Evolutionary conservation across 2,329 filamentous ascomycete species (phyloP), one percentile per base, ranked within the genome.

Genomic region (Alternaria conjuncta): DNA sequence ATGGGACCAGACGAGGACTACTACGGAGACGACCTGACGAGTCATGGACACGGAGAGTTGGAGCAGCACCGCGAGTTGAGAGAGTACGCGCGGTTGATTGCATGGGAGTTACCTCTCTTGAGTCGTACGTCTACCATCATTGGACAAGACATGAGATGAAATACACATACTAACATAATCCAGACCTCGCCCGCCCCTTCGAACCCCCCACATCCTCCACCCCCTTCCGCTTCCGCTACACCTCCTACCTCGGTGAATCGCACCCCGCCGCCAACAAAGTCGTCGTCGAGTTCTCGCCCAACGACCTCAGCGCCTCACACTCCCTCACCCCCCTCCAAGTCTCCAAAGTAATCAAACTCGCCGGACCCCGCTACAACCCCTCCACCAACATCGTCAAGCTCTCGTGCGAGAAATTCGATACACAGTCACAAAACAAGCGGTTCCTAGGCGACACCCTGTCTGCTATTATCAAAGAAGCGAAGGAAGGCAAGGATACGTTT

Each of bases 381-480:
- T 86, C 90, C 71, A 93, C 86, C 58, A 89, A 94, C 72, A 84
- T 93, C 63, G 85, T 97, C 73, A 94, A 92, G 82, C 97, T 99
- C 87, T 94, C 92, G 77, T 92, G 92, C 82, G 96, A 98, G 81
- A 89, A 90, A 77, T 97, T 92, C 79, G 89, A 93, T 77, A 92
- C 94, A 59, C 91, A 93, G 77, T 93, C 94, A 18, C 94, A 98
- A 84, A 99, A 99, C 84, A 99, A 98, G 86, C 89, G 93, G n/a
- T 96, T 96, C 79, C 86, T 99, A 21, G 91, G 89, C 57, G 93
- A 97, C 73, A 81, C 93, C 53, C 87, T 98, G 54, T 85, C 90
- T 67, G 87, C 85, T 54, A 83, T 99, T 69, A 82, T 99, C 63
- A 84, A 83, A 7, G 89, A 93, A 76, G 93, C 94, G 62, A 78